Percentiles rank a stretch among this genome's conserved stretches.
These are phyloP conservation scores for Alternaria postmessia DNA, from an alignment of 2,329 filamentous ascomycete genomes.

Conservation along the genomic window DNA sequence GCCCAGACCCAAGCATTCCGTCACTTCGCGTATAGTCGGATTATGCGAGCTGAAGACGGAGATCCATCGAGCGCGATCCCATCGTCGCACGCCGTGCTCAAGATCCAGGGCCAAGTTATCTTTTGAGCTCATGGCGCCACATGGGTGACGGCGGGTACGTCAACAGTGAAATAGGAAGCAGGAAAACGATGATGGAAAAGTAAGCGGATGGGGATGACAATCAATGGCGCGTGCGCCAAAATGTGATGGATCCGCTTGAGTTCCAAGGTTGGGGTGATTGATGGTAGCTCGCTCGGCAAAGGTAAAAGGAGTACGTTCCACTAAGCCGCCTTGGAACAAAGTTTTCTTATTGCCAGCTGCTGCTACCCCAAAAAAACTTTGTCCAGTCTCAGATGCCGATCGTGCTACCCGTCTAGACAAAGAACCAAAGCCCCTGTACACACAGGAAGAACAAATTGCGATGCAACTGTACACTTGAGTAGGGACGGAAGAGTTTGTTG, in stretches of 20 bases:
- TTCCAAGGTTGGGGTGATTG: conserved; percentile 25
- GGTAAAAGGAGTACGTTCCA: conserved; percentile 41
- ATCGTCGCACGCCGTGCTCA: conserved; percentile 43
- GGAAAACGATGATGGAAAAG: conserved; percentile 17
- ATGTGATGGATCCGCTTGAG: conserved; percentile 23
- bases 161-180: conserved; percentile 11
- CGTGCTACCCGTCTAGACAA: conserved; percentile 26
- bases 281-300: conserved; percentile 28
- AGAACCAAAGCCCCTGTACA: conserved; percentile 14
- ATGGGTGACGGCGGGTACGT: conserved; percentile 21
- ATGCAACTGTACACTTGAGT: conserved; percentile 5
- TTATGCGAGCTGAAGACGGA: conserved; percentile 49
- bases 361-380: conserved; percentile 29
- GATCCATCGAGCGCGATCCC: conserved; percentile 48
- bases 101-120: conserved; percentile 43
- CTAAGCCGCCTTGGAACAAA: conserved; percentile 37
- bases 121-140: conserved; percentile 44
- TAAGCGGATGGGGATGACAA: conserved; percentile 29
- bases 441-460: conserved; percentile 1
- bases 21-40: conserved; percentile 50
- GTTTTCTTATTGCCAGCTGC: conserved; percentile 35
- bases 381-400: conserved; percentile 36
- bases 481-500: background rate
- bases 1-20: conserved; percentile 47
- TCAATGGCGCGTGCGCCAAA: conserved; percentile 30